Percentiles rank a stretch among this genome's conserved stretches.
Conservation (phyloP, 768 basidiomycete genomes). For the Hirschioporus abietinus region DNA sequence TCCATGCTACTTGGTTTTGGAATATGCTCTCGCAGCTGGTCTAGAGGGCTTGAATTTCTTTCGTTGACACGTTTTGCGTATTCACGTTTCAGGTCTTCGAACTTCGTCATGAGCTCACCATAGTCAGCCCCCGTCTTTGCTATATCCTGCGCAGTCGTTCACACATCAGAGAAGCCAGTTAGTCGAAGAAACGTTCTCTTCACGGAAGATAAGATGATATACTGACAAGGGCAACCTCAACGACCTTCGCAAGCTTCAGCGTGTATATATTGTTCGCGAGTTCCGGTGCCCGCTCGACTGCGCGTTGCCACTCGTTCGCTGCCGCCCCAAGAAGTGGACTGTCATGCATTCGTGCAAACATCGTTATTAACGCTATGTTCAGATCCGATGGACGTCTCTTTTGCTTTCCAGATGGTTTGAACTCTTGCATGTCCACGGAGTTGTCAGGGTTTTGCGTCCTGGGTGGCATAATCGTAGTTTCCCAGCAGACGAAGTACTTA, state of each 20-base stretch:
- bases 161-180: neutral
- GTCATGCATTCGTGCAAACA: conserved; percentile 14
- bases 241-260: conserved; percentile 13
- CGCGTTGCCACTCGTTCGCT: conserved; percentile 16
- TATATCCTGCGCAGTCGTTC: neutral
- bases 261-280: conserved; percentile 12
- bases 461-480: conserved; percentile 16
- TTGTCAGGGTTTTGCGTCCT: neutral
- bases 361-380: conserved; percentile 14
- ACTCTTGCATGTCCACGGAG: neutral
- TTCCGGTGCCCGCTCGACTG: conserved; percentile 11
- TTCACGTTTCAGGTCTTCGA: neutral
- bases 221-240: conserved; percentile 17
- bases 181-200: neutral
- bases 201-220: neutral
- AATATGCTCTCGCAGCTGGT: neutral
- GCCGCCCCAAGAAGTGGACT: conserved; percentile 16
- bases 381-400: conserved; percentile 11
- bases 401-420: neutral
- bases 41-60: neutral
- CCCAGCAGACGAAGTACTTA: conserved; percentile 16
- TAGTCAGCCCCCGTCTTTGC: neutral
- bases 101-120: neutral
- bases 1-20: neutral
- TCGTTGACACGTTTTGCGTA: neutral